Percentiles rank a stretch among this genome's conserved stretches.
phyloP scores from a whole-genome alignment of 1,139 yeast species.

The Ashbya aceris region DNA sequence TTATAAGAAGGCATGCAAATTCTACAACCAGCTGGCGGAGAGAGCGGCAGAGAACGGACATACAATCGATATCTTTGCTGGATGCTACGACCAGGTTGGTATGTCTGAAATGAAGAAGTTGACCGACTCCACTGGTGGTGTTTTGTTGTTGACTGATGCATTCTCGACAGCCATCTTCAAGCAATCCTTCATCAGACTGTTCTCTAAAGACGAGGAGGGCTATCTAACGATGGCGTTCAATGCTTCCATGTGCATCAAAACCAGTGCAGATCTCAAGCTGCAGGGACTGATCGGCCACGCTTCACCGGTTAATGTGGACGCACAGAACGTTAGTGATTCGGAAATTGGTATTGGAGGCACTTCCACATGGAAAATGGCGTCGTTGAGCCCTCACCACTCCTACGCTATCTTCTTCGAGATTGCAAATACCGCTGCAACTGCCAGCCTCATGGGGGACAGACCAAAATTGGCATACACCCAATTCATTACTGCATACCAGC shows the following conservation, averaged over 20 bases:
- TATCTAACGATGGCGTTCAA: constrained; percentile 80
- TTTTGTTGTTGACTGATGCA: constrained; percentile 82
- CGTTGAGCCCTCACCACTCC: constrained; percentile 77
- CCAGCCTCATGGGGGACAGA: constrained; percentile 23
- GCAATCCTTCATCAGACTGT: constrained; percentile 82
- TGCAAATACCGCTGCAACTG: constrained; percentile 41
- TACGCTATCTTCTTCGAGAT: constrained; percentile 86
- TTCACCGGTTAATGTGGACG: constrained; percentile 52
- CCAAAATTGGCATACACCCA: constrained; percentile 38
- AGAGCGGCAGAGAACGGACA: constrained; percentile 74
- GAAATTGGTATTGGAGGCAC: constrained; percentile 93
- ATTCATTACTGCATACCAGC: constrained; percentile 71
- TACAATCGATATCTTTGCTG: constrained; percentile 88
- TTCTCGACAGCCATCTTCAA: constrained; percentile 95
- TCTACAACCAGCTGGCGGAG: constrained; percentile 69
- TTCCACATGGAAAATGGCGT: constrained; percentile 75
- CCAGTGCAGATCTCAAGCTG: constrained; percentile 80
- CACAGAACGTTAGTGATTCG: constrained; percentile 75
- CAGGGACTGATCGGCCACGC: constrained; percentile 95
- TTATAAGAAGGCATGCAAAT: constrained; percentile 82
- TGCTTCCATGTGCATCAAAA: constrained; percentile 76
- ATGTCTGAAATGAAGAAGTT: constrained; percentile 91
- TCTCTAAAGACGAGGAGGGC: constrained; percentile 79
- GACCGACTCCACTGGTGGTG: constrained; percentile 89
- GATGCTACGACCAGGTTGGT: constrained; percentile 97